Conservation (phyloP, 1,284 basidiomycete species). For the Ustilago hordei region DNA sequence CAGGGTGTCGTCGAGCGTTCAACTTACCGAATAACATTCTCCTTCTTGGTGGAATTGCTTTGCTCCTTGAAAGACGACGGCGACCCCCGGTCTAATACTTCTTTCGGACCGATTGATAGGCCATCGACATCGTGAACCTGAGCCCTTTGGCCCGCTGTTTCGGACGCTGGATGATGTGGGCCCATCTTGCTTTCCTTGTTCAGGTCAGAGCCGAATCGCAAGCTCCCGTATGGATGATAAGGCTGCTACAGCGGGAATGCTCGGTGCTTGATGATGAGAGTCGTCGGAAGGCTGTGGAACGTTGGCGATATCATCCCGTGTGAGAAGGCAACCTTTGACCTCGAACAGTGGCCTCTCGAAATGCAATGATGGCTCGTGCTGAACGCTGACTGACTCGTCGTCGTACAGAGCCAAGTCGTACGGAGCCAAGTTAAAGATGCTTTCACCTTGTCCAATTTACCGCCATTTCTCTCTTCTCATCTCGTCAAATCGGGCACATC, state of each 20-base stretch:
- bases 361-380: slow-evolving; percentile 21
- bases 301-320: no score
- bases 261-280: no score
- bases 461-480: background rate
- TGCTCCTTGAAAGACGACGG: slow-evolving; percentile 5
- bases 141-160: slow-evolving; percentile 41
- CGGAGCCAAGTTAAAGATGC: background rate
- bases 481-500: background rate
- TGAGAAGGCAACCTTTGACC: no score
- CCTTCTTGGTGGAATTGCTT: slow-evolving; percentile 26
- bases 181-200: slow-evolving; percentile 19
- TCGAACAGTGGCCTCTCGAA: background rate
- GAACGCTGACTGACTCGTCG: background rate
- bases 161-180: slow-evolving; percentile 40
- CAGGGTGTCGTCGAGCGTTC: background rate
- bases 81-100: background rate
- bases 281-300: no score
- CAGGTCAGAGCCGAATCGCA: background rate
- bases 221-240: no score
- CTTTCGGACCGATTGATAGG: background rate
- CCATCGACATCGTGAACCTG: slow-evolving; percentile 34
- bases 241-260: no score
- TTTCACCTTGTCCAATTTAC: slow-evolving; percentile 2
- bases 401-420: background rate
- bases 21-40: slow-evolving; percentile 39